Base-by-base conservation (phyloP, 2,329 filamentous ascomycete genomes). In the Diplodia mutila region DNA sequence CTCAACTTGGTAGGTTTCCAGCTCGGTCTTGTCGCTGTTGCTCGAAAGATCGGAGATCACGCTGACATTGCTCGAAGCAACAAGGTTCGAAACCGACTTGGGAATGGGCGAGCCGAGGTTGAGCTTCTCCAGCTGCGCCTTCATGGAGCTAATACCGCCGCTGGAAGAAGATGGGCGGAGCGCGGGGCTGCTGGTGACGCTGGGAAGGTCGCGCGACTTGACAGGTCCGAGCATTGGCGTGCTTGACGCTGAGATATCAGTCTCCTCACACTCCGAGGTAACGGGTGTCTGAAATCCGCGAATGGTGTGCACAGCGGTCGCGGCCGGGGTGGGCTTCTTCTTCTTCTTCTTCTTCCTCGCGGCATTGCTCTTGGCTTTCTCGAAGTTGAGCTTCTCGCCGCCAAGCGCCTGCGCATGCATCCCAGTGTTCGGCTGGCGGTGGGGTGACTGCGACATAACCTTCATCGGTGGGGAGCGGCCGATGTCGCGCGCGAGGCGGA, bases 1-100 rank as follows among this genome's bases (percentile, higher is more conserved):
- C 64, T 88, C 88, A 70, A 97, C 89, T 80, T 97, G 92, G 76
- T 97, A 97, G 75, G 89, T 91, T 63, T 91, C 91, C 76, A 87
- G 86, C 73, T 94, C 91, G 1, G 91, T 94, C 49, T 84, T 83
- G 70, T 90, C 89, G 71, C 88, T 87, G 71, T 91, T 89, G 72
- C 86, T 90, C 85, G 84, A 71, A 12, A 65, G 32, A 12, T 64
- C 61, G 5, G 63, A 67, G 65, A 80, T 82, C 67, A 83, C 81
- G 69, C 86, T 90, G 72, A 84, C 83, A 71, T 80, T 82, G 76
- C 85, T 89, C 71, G 85, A 89, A 66, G 53, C 52, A 18, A 49
- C 61, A 32, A 68, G 51, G 21, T 25, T 59, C 12, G 67, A 66
- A 11, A 73, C 65, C 80, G 77, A 73, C 84, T 86, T 73, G 82